Percentiles rank a stretch among this genome's conserved stretches.
These are phyloP conservation scores for Kurtzmaniella quercitrusa DNA, from an alignment of 1,139 yeast genomes.

Conservation along the genomic window DNA sequence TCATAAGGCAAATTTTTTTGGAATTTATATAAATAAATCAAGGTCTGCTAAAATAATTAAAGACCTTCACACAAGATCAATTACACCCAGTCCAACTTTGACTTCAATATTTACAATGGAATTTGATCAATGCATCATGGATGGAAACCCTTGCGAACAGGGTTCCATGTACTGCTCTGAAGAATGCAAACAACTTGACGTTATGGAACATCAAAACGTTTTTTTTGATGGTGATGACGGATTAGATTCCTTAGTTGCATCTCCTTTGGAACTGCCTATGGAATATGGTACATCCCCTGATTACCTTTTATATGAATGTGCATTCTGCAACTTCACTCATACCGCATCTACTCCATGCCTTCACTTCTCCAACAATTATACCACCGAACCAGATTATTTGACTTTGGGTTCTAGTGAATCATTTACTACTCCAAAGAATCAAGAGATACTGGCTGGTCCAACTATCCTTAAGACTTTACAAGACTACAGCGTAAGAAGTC, in stretches of 20 bases:
- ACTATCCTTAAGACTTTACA: constrained; percentile 7
- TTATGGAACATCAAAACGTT: constrained; percentile 11
- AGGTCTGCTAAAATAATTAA: too few relatives aligned
- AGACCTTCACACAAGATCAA: not conserved
- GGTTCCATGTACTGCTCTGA: constrained; percentile 8
- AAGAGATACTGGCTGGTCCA: not conserved
- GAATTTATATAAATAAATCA: not conserved
- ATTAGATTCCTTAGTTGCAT: constrained; percentile 9
- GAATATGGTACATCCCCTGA: constrained; percentile 9
- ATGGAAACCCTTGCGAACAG: constrained; percentile 12
- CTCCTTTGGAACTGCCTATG: constrained; percentile 5
- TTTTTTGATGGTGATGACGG: constrained; percentile 10
- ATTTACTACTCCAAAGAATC: not conserved
- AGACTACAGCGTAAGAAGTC: constrained; percentile 7
- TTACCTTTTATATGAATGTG: constrained; percentile 18
- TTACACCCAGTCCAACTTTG: not conserved
- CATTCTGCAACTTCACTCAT: constrained; percentile 16
- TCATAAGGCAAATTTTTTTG: constrained; percentile 5
- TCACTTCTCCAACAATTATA: constrained; percentile 9
- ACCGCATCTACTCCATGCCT: constrained; percentile 12
- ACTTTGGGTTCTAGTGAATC: not conserved
- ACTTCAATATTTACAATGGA: not conserved
- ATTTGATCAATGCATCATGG: constrained; percentile 8
- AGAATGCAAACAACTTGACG: constrained; percentile 8
- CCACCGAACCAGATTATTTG: constrained; percentile 2